phyloP scores from a whole-genome alignment of 2,329 filamentous ascomycete genomes.

The Monosporascus sp. region DNA sequence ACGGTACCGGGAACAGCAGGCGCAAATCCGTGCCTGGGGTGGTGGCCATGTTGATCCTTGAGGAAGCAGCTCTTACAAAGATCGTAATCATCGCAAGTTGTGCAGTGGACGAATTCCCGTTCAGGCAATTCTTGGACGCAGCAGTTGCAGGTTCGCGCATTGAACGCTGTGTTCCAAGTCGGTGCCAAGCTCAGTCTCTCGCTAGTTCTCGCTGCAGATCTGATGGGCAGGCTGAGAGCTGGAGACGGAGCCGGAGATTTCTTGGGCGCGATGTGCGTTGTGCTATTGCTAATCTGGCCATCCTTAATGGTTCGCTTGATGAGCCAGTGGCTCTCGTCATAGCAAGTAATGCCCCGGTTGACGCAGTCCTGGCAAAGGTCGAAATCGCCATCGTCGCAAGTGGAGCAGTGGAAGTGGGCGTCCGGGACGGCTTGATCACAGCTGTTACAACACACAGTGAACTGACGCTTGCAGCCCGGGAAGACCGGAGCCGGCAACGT shows the following conservation, averaged over 20 bases:
- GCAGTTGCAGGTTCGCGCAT: constrained; percentile 62
- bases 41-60: constrained; percentile 76
- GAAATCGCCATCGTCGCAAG: constrained; percentile 89
- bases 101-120: constrained; percentile 79
- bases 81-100: constrained; percentile 82
- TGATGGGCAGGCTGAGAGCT: constrained; percentile 12
- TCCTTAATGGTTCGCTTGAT: constrained; percentile 83
- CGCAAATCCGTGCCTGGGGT: constrained; percentile 78
- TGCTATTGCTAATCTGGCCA: constrained; percentile 77
- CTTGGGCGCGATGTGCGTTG: constrained; percentile 73
- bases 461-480: constrained; percentile 37
- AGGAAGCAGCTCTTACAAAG: constrained; percentile 81
- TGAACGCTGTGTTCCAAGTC: constrained; percentile 9
- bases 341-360: constrained; percentile 69
- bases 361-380: constrained; percentile 85
- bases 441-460: constrained; percentile 90
- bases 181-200: background rate
- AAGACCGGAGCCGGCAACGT: background rate
- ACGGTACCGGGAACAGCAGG: constrained; percentile 60
- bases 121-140: constrained; percentile 68
- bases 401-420: constrained; percentile 89
- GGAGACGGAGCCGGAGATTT: background rate
- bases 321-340: constrained; percentile 79
- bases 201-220: constrained; percentile 4
- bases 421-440: constrained; percentile 76